Evolutionary conservation across 2,329 filamentous ascomycete species (phyloP).

Genomic region (Stenocarpella maydis): DNA sequence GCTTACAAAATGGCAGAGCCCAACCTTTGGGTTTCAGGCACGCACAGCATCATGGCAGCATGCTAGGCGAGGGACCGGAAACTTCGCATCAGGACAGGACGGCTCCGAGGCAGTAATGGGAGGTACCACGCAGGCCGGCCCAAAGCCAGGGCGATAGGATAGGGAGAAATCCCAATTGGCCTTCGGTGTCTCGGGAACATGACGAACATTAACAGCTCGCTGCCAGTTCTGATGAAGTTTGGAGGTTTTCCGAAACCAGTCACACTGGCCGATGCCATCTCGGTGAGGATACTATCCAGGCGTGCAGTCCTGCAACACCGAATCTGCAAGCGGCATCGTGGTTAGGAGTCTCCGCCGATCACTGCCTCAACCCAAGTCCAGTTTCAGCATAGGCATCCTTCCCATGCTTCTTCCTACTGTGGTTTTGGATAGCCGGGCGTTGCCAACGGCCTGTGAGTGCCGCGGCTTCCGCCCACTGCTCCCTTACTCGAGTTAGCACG

Average conservation of each 20-base stretch:
- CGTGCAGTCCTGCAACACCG: background rate
- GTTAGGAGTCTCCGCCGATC: background rate
- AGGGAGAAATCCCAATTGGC: background rate
- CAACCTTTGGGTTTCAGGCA: background rate
- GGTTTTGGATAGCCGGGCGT: background rate
- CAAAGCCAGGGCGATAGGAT: background rate
- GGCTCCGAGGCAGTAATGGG: background rate
- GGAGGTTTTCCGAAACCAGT: background rate
- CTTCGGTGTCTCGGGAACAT: background rate
- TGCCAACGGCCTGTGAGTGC: background rate
- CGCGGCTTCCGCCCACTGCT: constrained; percentile 4
- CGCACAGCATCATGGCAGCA: background rate
- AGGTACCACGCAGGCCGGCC: background rate
- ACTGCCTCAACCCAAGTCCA: background rate
- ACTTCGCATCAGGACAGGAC: background rate
- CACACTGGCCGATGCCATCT: background rate
- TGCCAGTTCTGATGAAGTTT: background rate
- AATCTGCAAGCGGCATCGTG: too few species aligned
- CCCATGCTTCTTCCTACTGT: background rate
- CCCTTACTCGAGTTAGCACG: background rate
- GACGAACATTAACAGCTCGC: background rate
- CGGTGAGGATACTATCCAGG: background rate
- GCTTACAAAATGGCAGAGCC: background rate
- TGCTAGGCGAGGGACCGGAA: background rate
- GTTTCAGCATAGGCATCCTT: background rate